Conservation (phyloP, 23 red algal species). For the Gracilaria vermiculophylla region DNA sequence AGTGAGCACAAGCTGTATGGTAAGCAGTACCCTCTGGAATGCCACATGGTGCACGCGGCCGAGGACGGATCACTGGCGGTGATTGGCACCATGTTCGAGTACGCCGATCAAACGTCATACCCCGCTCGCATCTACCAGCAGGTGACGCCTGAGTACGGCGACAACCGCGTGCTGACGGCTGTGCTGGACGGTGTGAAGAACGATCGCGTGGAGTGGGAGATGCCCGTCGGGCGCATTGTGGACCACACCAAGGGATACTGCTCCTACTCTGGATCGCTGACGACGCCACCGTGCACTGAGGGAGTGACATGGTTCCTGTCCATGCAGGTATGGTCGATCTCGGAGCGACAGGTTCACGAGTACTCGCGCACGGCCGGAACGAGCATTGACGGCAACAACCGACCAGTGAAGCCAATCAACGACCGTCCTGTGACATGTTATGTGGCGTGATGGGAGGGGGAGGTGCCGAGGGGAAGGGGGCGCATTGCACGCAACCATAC, state of each 20-base stretch:
- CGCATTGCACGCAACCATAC: not conserved
- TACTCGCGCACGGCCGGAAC: conserved; percentile 7
- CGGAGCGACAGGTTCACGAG: conserved; percentile 40
- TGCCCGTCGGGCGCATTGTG: not conserved
- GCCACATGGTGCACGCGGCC: conserved; percentile 69
- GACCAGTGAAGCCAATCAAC: conserved; percentile 59
- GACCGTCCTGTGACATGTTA: conserved; percentile 50
- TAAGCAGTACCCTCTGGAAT: conserved; percentile 58
- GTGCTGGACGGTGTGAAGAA: conserved; percentile 36
- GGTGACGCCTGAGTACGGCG: not conserved
- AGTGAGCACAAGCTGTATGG: conserved; percentile 66
- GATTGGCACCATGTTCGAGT: conserved; percentile 46
- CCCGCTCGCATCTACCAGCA: conserved; percentile 3
- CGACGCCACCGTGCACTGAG: conserved; percentile 82
- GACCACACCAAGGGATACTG: conserved; percentile 48
- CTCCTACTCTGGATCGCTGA: conserved; percentile 65
- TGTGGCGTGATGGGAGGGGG: not conserved
- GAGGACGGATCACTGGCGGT: conserved; percentile 57
- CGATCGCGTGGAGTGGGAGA: not conserved
- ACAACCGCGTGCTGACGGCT: not conserved
- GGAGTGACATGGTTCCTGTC: conserved; percentile 72
- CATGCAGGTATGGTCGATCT: conserved; percentile 18
- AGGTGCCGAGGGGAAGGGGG: not conserved
- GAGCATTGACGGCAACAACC: conserved; percentile 38
- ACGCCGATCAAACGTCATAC: conserved; percentile 25